Evolutionary conservation across 139 green algal genomes (phyloP).

Genomic region (Auxenochlorella pyrenoidosa): DNA sequence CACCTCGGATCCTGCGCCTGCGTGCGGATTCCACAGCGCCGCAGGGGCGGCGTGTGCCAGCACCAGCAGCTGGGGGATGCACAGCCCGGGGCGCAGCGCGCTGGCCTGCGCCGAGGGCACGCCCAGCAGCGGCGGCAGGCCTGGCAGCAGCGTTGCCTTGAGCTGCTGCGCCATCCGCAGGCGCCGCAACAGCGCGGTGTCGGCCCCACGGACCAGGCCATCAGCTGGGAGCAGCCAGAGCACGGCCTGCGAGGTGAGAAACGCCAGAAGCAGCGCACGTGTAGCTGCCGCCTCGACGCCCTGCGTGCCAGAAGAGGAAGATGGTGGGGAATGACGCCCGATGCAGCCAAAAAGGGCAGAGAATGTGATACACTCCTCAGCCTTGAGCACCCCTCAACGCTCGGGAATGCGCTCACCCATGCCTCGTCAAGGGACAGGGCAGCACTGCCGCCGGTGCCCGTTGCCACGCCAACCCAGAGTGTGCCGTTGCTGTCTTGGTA

Average conservation of each 20-base stretch:
- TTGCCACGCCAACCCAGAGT: constrained; percentile 19
- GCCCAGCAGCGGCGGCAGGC: constrained; percentile 8
- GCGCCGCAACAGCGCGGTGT: not conserved
- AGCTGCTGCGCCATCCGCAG: constrained; percentile 31
- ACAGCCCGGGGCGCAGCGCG: not conserved
- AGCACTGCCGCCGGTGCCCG: not conserved
- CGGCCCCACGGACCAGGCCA: not conserved
- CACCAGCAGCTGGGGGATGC: constrained; percentile 14
- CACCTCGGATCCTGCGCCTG: not conserved
- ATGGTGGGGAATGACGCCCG: not conserved
- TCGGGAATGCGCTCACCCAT: not conserved
- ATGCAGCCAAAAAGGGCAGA: not conserved
- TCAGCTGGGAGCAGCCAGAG: constrained; percentile 7
- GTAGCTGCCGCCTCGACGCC: not conserved
- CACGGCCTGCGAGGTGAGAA: constrained; percentile 17
- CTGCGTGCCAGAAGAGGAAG: not conserved
- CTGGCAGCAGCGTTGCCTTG: constrained; percentile 9
- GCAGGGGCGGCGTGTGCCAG: not conserved
- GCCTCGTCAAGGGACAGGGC: not conserved
- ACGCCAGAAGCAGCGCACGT: not conserved
- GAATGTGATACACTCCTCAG: not conserved
- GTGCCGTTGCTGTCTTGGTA: not conserved
- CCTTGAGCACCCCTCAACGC: not conserved
- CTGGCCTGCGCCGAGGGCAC: not conserved
- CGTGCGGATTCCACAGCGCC: not conserved